Evolutionary conservation across 2,329 filamentous ascomycete species (phyloP), one percentile per base, ranked within the genome.

Genomic region (Microdochium bolleyi): DNA sequence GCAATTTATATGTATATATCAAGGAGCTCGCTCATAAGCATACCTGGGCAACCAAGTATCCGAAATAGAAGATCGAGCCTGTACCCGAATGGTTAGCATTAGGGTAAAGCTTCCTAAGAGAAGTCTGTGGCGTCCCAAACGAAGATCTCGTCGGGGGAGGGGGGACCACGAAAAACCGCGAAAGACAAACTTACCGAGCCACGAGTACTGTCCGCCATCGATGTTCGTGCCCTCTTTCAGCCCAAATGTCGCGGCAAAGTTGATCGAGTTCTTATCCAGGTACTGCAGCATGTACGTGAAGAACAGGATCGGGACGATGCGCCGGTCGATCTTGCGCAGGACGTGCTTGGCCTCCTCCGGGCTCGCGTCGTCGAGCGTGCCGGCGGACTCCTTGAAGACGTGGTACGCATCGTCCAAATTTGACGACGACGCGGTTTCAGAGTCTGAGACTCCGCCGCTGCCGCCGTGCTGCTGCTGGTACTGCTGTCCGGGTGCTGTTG

Each of bases 31-130:
- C n/a, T n/a, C n/a, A n/a, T n/a, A n/a, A n/a, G n/a, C n/a, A n/a
- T 27, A 74, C 71, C 52, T 76, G 71, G 8, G 70, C 72, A 32
- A 72, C 61, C n/a, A 76, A 65, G 53, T 72, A 75, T 41, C 75
- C 76, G 54, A 79, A 73, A 58, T 78, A 78, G 61, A 79, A 79
- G 51, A 78, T 76, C 13, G 73, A 77, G 19, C 70, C 70, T 54
- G 48, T 25, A 9, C 13, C n/a, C n/a, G n/a, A n/a, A n/a, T n/a
- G n/a, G n/a, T n/a, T n/a, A n/a, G n/a, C n/a, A n/a, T n/a, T n/a
- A n/a, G n/a, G n/a, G n/a, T n/a, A n/a, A n/a, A n/a, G n/a, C n/a
- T n/a, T n/a, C n/a, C n/a, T n/a, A n/a, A n/a, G n/a, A n/a, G n/a
- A n/a, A n/a, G n/a, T n/a, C n/a, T n/a, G n/a, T n/a, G n/a, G n/a